Conservation (phyloP, 129 eudicot genomes). For the Ambrosia artemisiifolia region DNA sequence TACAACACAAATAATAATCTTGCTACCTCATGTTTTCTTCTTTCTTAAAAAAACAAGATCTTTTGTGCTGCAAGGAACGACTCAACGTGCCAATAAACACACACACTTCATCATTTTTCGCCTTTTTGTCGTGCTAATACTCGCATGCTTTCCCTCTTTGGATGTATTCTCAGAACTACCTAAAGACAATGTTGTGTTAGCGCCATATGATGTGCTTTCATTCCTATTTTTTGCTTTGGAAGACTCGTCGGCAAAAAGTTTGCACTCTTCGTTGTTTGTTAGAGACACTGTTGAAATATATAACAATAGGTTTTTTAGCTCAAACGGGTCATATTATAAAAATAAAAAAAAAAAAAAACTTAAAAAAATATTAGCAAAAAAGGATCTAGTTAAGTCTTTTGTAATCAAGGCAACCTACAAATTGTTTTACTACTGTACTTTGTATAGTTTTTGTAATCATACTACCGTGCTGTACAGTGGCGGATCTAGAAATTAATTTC, state of each 20-base stretch:
- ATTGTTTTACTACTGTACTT: not conserved
- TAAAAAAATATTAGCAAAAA: not conserved
- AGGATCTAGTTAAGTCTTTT: not conserved
- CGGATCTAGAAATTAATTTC: too few relatives aligned
- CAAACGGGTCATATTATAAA: not conserved
- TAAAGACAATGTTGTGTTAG: conserved; percentile 5
- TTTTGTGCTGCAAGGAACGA: not conserved
- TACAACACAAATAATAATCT: too few relatives aligned
- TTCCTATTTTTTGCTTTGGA: too few relatives aligned
- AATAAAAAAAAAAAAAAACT: too few relatives aligned
- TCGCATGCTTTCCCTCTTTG: conserved; percentile 22
- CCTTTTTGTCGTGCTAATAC: conserved; percentile 26
- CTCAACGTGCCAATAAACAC: conserved; percentile 42
- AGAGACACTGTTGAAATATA: too few relatives aligned
- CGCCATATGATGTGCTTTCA: too few relatives aligned
- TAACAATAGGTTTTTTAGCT: not conserved
- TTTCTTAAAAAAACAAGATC: conserved; percentile 1
- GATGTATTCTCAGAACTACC: conserved; percentile 5
- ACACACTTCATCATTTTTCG: conserved; percentile 37
- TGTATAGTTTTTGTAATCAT: not conserved
- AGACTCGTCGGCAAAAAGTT: too few relatives aligned
- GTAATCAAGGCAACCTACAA: not conserved
- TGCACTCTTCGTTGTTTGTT: conserved; percentile 7
- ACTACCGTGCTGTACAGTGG: too few relatives aligned
- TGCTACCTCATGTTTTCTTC: not conserved